Evolutionary conservation across 2,329 filamentous ascomycete genomes (phyloP).

Genomic region (Colletotrichum destructivum): DNA sequence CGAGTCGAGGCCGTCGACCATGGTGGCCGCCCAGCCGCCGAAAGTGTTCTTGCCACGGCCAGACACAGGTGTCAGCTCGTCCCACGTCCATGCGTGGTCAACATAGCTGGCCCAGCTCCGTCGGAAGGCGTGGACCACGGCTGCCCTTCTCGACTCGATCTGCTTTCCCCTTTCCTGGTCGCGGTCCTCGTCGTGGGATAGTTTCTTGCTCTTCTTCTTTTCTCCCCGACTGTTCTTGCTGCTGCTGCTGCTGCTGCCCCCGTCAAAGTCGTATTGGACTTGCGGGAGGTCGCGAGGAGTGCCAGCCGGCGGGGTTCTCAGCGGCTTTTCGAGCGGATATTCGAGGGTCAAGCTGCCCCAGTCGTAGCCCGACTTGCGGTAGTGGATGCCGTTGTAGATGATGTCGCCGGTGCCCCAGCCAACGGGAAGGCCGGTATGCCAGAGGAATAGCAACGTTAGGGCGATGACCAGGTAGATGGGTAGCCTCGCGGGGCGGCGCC

Average conservation of each 20-base stretch:
- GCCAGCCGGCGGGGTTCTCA: slow-evolving; percentile 54
- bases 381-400: slow-evolving; percentile 33
- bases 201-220: slow-evolving; percentile 41
- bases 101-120: slow-evolving; percentile 69
- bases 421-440: slow-evolving; percentile 33
- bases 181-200: slow-evolving; percentile 54
- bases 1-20: slow-evolving; percentile 73
- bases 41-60: slow-evolving; percentile 63
- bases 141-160: slow-evolving; percentile 53
- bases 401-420: slow-evolving; percentile 24
- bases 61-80: slow-evolving; percentile 68
- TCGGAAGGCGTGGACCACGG: slow-evolving; percentile 57
- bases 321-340: slow-evolving; percentile 51
- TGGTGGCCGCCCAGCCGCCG: slow-evolving; percentile 70
- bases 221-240: slow-evolving; percentile 33
- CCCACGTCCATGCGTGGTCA: slow-evolving; percentile 68
- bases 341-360: slow-evolving; percentile 54
- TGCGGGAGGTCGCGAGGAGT: slow-evolving; percentile 46
- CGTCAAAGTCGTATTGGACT: slow-evolving; percentile 48
- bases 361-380: slow-evolving; percentile 51
- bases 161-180: slow-evolving; percentile 28
- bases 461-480: slow-evolving; percentile 39
- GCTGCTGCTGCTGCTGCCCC: slow-evolving; percentile 54
- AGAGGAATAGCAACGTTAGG: slow-evolving; percentile 31
- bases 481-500: slow-evolving; percentile 39